Evolutionary conservation across 805 yeast species (phyloP).

Genomic region (Komagataella kurtzmanii): DNA sequence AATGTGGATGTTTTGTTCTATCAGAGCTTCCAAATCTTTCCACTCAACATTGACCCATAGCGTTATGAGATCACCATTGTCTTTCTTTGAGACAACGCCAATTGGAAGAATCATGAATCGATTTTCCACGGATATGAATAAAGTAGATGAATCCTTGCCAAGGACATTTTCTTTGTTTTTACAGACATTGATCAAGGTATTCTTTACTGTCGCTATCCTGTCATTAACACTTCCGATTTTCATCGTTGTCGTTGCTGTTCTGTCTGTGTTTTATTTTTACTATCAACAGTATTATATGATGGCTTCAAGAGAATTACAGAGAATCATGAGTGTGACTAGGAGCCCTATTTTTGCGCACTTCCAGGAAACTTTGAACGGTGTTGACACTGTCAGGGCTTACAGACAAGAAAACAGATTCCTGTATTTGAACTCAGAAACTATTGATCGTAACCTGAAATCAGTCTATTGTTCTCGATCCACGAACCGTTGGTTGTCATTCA

Average conservation of each 20-base stretch:
- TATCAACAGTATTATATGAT: conserved; percentile 60
- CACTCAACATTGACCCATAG: conserved; percentile 45
- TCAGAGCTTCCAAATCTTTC: conserved; percentile 39
- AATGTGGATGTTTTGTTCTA: conserved; percentile 38
- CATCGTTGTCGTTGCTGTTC: conserved; percentile 27
- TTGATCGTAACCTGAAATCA: conserved; percentile 34
- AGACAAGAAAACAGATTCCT: conserved; percentile 52
- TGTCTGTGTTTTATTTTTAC: conserved; percentile 47
- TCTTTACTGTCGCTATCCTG: conserved; percentile 37
- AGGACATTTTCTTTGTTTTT: conserved; percentile 35
- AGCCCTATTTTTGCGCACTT: conserved; percentile 75
- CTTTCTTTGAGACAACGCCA: conserved; percentile 59
- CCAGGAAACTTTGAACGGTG: conserved; percentile 71
- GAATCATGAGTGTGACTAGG: conserved; percentile 54
- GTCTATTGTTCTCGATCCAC: conserved; percentile 37
- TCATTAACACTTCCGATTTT: conserved; percentile 42
- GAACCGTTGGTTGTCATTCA: conserved; percentile 52
- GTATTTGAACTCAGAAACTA: conserved; percentile 33
- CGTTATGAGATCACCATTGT: conserved; percentile 48
- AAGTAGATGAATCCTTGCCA: conserved; percentile 45
- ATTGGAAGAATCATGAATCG: conserved; percentile 53
- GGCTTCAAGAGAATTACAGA: conserved; percentile 65
- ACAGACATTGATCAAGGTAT: conserved; percentile 26
- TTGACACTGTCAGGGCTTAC: conserved; percentile 68
- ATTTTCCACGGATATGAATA: conserved; percentile 48